Evolutionary conservation across 257 asterid species (phyloP), one percentile per base, ranked within the genome.

Genomic region (Nicotiana otophora): DNA sequence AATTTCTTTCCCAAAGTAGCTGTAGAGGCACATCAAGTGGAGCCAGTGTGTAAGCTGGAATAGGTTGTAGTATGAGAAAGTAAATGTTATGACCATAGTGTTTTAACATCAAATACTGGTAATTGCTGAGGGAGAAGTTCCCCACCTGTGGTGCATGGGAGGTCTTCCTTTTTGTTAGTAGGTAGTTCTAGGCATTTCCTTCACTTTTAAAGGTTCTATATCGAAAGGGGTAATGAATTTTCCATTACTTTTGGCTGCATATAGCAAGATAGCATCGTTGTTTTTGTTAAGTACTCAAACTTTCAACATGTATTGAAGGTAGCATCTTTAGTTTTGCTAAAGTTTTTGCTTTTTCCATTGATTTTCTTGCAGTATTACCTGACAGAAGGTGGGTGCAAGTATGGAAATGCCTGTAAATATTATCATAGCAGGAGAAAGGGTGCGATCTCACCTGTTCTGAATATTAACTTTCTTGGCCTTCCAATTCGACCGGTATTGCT

Each of bases 331-430:
- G 48, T 14, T 62, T 34, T 66, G 15, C 69, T 72, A 19, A 17
- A 15, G 6, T n/a, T 64, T 55, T 28, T 55, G 48, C 28, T 39
- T 46, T 34, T 75, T 53, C 67, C 69, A 15, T 61, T 20, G 69
- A 80, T 61, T 77, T 84, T 16, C 64, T 75, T 92, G 91, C 94
- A 95, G 98, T 95, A 91, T 87, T 92, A 88, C 89, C 77, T 90
- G 85, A 87, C 93, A 12, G 66, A 92, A 20, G 96, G 88, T 23
- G 98, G 98, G 51, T 95, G 98, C 94, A 92, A 85, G 84, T 88
- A 90, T 85, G 98, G 98, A 57, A 84, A 84, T 51, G 84, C 87
- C 82, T 93, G 98, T 82, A 93, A 85, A 89, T 95, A 78, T 81
- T 86, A 85, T 84, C 98, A 95, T 83, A 76, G 83, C 81, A 82